These are phyloP conservation scores for Harringtonia aguacate DNA, from an alignment of 2,329 filamentous ascomycete species.

Conservation along the genomic window DNA sequence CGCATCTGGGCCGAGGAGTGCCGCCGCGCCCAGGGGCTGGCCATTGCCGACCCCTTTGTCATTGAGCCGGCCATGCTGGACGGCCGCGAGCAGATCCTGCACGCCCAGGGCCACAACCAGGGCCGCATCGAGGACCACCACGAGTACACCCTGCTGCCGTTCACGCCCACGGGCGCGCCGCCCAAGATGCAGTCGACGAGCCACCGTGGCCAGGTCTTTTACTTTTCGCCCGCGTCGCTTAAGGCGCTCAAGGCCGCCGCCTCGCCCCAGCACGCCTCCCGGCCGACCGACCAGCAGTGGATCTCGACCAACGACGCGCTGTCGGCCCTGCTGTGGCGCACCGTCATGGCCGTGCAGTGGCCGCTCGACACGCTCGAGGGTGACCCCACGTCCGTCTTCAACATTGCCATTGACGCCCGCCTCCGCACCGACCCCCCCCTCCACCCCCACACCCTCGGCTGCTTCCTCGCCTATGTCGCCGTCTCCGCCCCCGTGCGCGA, in stretches of 20 bases:
- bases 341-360: background rate
- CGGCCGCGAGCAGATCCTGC: background rate
- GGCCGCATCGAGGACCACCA: background rate
- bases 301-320: constrained; percentile 1
- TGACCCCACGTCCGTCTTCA: background rate
- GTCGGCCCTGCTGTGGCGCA: constrained; percentile 1
- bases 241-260: background rate
- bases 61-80: constrained; percentile 19
- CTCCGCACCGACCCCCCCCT: background rate
- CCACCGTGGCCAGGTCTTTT: constrained; percentile 3
- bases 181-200: background rate
- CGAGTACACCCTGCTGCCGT: constrained; percentile 1
- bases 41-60: constrained; percentile 26
- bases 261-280: background rate
- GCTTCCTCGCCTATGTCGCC: background rate
- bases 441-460: constrained; percentile 1
- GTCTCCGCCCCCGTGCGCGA: background rate
- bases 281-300: background rate
- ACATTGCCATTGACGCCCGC: constrained; percentile 3
- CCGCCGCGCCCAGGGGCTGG: background rate
- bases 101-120: background rate
- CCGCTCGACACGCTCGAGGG: background rate
- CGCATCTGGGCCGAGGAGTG: constrained; percentile 2
- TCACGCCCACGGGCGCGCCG: constrained; percentile 1
- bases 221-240: background rate